Conservation (phyloP, 768 basidiomycete genomes). For the Hydnum rufescens region DNA sequence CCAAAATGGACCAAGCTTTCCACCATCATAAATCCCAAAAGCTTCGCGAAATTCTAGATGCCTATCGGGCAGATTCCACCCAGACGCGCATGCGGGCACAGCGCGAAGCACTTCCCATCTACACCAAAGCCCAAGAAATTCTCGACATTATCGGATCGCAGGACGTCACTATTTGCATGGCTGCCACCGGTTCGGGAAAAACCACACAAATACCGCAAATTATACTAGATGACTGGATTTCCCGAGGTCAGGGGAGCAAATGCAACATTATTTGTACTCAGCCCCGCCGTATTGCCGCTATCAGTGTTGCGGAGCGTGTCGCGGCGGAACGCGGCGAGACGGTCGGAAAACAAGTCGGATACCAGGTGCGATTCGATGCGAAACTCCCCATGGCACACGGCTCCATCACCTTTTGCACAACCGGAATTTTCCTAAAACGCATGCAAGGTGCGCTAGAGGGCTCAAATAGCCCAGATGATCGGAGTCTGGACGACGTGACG, state of each 20-base stretch:
- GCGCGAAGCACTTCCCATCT: constrained; percentile 56
- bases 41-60: constrained; percentile 32
- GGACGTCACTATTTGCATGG: constrained; percentile 79
- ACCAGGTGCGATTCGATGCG: constrained; percentile 80
- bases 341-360: constrained; percentile 59
- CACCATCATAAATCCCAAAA: constrained; percentile 33
- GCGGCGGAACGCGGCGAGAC: constrained; percentile 68
- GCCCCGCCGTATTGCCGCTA: constrained; percentile 76
- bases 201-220: constrained; percentile 91
- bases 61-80: constrained; percentile 39
- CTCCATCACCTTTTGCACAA: constrained; percentile 81
- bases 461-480: constrained; percentile 17
- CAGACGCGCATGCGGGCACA: constrained; percentile 46
- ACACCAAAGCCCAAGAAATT: constrained; percentile 43
- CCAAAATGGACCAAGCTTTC: constrained; percentile 10
- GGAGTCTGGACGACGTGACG: constrained; percentile 53
- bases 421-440: constrained; percentile 71
- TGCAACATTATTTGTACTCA: constrained; percentile 92
- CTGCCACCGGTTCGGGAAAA: constrained; percentile 81
- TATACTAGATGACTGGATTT: constrained; percentile 67
- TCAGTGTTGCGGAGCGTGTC: constrained; percentile 79
- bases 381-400: constrained; percentile 64
- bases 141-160: constrained; percentile 48
- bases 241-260: constrained; percentile 52
- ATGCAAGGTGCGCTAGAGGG: constrained; percentile 48